Evolutionary conservation across 2,329 filamentous ascomycete species (phyloP).

Genomic region (Tolypocladium paradoxum): DNA sequence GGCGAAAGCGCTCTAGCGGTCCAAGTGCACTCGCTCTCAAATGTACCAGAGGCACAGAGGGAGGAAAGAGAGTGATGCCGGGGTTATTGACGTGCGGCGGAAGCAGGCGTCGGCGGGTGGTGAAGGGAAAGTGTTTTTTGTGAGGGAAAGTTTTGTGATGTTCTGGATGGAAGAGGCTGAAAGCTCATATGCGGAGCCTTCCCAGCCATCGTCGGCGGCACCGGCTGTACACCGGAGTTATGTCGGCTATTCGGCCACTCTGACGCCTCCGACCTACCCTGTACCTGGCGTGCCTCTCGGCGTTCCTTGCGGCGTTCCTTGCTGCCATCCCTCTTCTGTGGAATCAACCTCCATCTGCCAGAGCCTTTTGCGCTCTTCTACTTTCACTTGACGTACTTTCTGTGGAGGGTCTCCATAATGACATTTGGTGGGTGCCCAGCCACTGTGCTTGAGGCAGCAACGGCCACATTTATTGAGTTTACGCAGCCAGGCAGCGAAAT

Average conservation of each 20-base stretch:
- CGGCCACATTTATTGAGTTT: background rate
- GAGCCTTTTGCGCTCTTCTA: background rate
- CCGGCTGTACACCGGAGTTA: constrained; percentile 11
- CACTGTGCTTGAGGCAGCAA: background rate
- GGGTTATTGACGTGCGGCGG: background rate
- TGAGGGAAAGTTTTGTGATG: constrained; percentile 24
- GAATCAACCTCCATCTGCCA: too few relatives aligned
- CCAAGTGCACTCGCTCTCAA: constrained; percentile 8
- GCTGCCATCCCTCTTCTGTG: too few relatives aligned
- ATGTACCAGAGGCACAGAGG: background rate
- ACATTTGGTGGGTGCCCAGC: background rate
- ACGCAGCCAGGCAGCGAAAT: background rate
- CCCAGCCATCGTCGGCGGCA: constrained; percentile 12
- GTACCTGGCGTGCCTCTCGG: background rate
- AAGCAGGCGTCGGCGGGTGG: background rate
- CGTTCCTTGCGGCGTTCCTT: too few relatives aligned
- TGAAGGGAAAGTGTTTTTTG: constrained; percentile 13
- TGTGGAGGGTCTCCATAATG: background rate
- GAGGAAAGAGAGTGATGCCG: background rate
- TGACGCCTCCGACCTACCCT: background rate
- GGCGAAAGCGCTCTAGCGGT: constrained; percentile 10
- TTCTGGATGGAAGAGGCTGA: constrained; percentile 17
- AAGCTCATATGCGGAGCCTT: constrained; percentile 6
- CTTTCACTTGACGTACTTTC: background rate
- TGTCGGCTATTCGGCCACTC: constrained; percentile 5